Percentiles rank a stretch among this genome's conserved stretches.
Evolutionary conservation across 805 yeast species (phyloP).

Genomic region (Lipomyces chichibuensis): DNA sequence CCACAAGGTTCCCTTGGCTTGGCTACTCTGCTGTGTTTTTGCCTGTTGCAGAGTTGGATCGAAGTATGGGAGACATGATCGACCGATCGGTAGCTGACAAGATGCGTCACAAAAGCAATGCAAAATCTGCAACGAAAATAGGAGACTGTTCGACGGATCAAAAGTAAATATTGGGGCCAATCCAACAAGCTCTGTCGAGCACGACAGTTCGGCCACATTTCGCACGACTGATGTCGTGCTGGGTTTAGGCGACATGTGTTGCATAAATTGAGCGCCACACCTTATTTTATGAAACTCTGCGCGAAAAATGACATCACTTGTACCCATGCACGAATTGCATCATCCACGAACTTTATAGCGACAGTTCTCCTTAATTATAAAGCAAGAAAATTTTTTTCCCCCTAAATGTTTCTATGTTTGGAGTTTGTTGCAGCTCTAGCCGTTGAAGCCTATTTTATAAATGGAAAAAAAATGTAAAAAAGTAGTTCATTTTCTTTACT

Average conservation of each 20-base stretch:
- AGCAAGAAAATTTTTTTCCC: background rate
- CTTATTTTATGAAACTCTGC: slow-evolving; percentile 6
- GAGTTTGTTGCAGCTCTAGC: background rate
- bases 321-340: background rate
- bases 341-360: background rate
- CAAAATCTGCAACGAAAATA: background rate
- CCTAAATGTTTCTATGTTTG: background rate
- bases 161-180: background rate
- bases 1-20: background rate
- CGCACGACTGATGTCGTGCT: background rate
- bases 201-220: background rate
- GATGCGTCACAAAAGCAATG: no score
- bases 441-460: background rate
- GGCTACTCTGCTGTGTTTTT: no score
- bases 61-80: background rate
- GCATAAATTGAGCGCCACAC: slow-evolving; percentile 23
- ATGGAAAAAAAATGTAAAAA: no score
- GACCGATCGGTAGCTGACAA: background rate
- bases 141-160: background rate
- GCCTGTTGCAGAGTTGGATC: no score
- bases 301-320: background rate
- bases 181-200: background rate
- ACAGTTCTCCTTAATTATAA: background rate
- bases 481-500: background rate
- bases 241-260: background rate